phyloP scores from a whole-genome alignment of 2,329 filamentous ascomycete genomes.

The Claviceps citrina region DNA sequence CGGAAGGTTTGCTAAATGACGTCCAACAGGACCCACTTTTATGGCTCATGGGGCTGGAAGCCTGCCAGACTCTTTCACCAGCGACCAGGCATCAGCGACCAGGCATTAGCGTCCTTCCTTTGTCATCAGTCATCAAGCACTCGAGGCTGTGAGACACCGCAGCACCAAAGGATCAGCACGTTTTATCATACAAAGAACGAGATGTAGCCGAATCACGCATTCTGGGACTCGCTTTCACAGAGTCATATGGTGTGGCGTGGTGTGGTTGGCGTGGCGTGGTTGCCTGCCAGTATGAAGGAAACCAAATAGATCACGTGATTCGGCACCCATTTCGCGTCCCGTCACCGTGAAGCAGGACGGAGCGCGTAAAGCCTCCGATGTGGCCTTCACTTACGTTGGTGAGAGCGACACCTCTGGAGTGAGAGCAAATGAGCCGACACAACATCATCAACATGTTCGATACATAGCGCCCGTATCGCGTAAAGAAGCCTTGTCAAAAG shows the following conservation, averaged over 20 bases:
- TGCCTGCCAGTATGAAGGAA: no score
- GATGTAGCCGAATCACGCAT: no score
- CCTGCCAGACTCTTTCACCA: neutral
- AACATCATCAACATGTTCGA: neutral
- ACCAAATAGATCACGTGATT: slow-evolving; percentile 18
- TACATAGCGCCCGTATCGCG: neutral
- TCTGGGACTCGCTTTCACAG: no score
- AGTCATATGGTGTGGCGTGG: no score
- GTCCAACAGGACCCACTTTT: slow-evolving; percentile 7
- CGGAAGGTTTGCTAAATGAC: slow-evolving; percentile 9
- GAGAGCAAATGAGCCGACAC: neutral
- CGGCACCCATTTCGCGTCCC: slow-evolving; percentile 17
- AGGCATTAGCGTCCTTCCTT: neutral
- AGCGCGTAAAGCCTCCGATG: slow-evolving; percentile 6
- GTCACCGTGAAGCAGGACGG: neutral
- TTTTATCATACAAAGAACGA: no score
- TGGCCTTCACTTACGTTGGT: neutral
- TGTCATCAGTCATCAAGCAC: neutral
- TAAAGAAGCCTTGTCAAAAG: neutral
- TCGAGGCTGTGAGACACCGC: neutral
- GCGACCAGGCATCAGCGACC: neutral
- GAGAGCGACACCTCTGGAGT: neutral
- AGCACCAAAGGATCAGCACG: no score
- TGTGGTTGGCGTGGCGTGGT: no score
- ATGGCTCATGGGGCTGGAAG: no score